Evolutionary conservation across 352 stramenopile genomes (phyloP).

Genomic region (Sclerospora graminicola): DNA sequence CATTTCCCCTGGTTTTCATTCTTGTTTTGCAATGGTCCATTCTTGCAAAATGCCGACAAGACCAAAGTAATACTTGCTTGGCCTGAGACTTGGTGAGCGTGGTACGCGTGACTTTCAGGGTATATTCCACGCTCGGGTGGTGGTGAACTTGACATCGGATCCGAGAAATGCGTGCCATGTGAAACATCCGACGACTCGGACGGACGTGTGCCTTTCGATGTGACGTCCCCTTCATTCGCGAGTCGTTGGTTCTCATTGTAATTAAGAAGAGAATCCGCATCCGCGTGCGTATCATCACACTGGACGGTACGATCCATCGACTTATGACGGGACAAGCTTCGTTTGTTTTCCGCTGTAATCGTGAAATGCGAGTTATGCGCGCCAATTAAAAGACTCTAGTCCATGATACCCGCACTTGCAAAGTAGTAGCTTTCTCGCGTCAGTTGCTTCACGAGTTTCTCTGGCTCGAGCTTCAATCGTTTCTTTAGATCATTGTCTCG

Average conservation of each 20-base stretch:
- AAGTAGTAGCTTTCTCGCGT: slow-evolving; percentile 79
- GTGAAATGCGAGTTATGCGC: slow-evolving; percentile 80
- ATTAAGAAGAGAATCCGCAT: slow-evolving; percentile 33
- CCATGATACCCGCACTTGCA: slow-evolving; percentile 82
- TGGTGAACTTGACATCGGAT: slow-evolving; percentile 2
- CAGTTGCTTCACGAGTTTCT: slow-evolving; percentile 69
- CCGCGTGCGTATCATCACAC: slow-evolving; percentile 16
- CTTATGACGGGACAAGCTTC: slow-evolving; percentile 19
- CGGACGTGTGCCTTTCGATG: slow-evolving; percentile 15
- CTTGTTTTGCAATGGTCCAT: slow-evolving; percentile 76
- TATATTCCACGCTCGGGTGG: slow-evolving; percentile 17
- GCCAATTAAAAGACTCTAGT: slow-evolving; percentile 85
- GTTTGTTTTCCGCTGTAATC: slow-evolving; percentile 35
- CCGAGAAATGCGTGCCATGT: slow-evolving; percentile 6
- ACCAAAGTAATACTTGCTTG: slow-evolving; percentile 85
- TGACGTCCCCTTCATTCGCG: slow-evolving; percentile 11
- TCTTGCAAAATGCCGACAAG: slow-evolving; percentile 86
- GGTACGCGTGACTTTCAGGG: slow-evolving; percentile 39
- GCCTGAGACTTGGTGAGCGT: slow-evolving; percentile 69
- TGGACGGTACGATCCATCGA: slow-evolving; percentile 21
- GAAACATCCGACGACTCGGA: slow-evolving; percentile 20
- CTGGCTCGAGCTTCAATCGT: slow-evolving; percentile 51
- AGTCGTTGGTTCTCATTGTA: slow-evolving; percentile 19
- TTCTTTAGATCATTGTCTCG: slow-evolving; percentile 85
- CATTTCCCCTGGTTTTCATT: too few species aligned